Evolutionary conservation across 23 red algal species (phyloP), one percentile per base, ranked within the genome.

Genomic region (Gracilaria domingensis): DNA sequence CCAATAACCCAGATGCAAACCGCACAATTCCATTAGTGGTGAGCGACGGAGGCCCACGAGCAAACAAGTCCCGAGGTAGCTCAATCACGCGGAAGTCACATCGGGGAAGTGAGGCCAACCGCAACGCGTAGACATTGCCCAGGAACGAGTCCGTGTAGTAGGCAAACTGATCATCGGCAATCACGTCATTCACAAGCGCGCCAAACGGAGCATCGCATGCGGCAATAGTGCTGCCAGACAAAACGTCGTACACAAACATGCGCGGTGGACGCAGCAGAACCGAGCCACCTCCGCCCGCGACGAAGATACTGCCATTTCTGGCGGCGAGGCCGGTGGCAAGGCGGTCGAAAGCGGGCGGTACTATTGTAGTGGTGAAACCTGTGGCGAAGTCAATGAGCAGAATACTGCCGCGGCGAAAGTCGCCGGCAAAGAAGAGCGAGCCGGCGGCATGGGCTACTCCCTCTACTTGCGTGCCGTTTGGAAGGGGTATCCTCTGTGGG

Each of bases 231-330:
- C 13, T 23, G 20, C 82, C 82, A n/a, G 82, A 59, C 32, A 57
- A 11, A 54, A 85, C 26, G 40, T 69, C 57, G 82, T 85, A 85
- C 11, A 85, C 82, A 58, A 59, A 81, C 77, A 81, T 81, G 12
- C 37, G 49, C 23, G 77, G 37, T 39, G 48, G 16, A 37, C 48
- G 17, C 20, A 8, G 25, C 12, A 56, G 26, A 23, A 7, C 77
- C 14, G 80, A 79, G 12, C 40, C 23, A 8, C 86, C 86, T 36
- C 72, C 86, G 28, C 86, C 86, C 12, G 86, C 86, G 25, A 62
- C 86, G 61, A 89, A 89, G 8, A 89, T 2, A 11, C 39, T 23
- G 14, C 33, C 70, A 30, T 71, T 54, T 42, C 18, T 7, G 14
- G 59, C 20, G 35, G 40, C 16, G 39, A 70, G 47, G n/a, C 82